Evolutionary conservation across 2,329 filamentous ascomycete genomes (phyloP).

Genomic region (Fusarium siculi): DNA sequence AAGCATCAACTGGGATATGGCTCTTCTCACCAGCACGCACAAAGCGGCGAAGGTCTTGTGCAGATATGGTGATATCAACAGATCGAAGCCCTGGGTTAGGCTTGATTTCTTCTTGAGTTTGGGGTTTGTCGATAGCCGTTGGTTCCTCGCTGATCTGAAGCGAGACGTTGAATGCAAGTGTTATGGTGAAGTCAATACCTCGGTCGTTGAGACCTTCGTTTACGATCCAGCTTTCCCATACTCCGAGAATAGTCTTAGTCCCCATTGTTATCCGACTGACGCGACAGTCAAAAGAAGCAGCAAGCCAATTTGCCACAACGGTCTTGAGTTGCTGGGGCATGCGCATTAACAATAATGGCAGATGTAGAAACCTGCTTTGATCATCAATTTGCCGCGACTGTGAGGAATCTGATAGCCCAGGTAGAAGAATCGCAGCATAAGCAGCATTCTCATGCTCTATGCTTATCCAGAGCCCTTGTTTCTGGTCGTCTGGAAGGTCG

Average conservation of each 20-base stretch:
- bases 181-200: constrained; percentile 60
- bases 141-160: constrained; percentile 27
- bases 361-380: constrained; percentile 53
- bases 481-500: constrained; percentile 39
- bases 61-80: constrained; percentile 64
- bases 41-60: constrained; percentile 60
- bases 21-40: constrained; percentile 51
- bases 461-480: constrained; percentile 56
- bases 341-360: constrained; percentile 65
- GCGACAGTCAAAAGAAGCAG: constrained; percentile 66
- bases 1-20: constrained; percentile 3
- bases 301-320: constrained; percentile 62
- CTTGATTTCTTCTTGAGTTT: constrained; percentile 20
- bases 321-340: constrained; percentile 65
- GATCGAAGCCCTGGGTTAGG: constrained; percentile 50
- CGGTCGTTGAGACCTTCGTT: constrained; percentile 50
- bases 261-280: constrained; percentile 61
- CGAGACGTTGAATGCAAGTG: constrained; percentile 61
- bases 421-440: constrained; percentile 63
- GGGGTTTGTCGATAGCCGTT: constrained; percentile 24
- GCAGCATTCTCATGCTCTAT: constrained; percentile 64
- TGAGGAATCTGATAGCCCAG: constrained; percentile 43
- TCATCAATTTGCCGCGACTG: neutral
- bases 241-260: constrained; percentile 59
- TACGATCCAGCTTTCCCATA: constrained; percentile 64